Evolutionary conservation across 176 grass and related monocot genomes (phyloP), one percentile per base, ranked within the genome.

Genomic region (Oryza officinalis): DNA sequence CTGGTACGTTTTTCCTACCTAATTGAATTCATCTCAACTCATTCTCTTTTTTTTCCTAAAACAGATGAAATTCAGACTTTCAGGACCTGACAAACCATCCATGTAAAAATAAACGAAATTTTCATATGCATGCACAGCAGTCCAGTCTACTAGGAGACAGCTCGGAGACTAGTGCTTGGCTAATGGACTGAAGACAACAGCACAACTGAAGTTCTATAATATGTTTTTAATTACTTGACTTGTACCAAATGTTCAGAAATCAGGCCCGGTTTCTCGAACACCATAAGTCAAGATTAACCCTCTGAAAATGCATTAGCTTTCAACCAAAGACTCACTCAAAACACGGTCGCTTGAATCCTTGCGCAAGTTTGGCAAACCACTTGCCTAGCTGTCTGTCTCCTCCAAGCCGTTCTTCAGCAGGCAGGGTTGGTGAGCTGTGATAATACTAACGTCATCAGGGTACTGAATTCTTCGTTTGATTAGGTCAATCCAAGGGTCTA

Each of bases 361-460:
- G 64, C 31, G 54, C 78, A 67, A 46, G 78, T 71, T 82, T 64
- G 86, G 79, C 86, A 69, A 77, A 81, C 79, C 22, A 61, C 78
- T 61, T 14, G 38, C 13, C 25, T 80, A 40, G 67, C 14, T 46
- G 44, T 22, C 1, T 3, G 20, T 57, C 18, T 57, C 15, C 4
- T 52, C 18, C 25, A 69, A 22, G 4, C 63, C 11, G 22, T 18
- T 54, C 40, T 57, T 25, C 72, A 63, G 27, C 72, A 71, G 63
- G 85, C 69, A 5, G 5, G 47, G 75, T 84, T 80, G 87, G 87
- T 84, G 69, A 68, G 2, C 50, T 57, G 80, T 27, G 67, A 82
- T 45, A 22, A 82, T 30, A 22, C 5, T 35, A 6, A 35, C 17
- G 54, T 59, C 8, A 59, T 63, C 14, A 13, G 67, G 49, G 22